Evolutionary conservation across 495 filamentous ascomycete genomes (phyloP).

Genomic region (Xylaria intraflava): DNA sequence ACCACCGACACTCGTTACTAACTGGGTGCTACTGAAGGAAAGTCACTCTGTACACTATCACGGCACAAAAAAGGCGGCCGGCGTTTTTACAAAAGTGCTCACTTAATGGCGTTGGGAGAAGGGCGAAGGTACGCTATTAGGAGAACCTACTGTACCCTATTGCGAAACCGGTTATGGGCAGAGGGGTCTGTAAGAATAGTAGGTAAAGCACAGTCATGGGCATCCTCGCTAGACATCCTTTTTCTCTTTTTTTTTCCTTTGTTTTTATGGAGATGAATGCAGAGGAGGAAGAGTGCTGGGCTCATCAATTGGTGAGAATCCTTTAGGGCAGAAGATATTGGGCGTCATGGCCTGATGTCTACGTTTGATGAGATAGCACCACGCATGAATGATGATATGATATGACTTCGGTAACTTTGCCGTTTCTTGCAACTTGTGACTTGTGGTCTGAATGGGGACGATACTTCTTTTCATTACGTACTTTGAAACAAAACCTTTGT

Average conservation of each 20-base stretch:
- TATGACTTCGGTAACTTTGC: constrained; percentile 14
- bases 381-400: constrained; percentile 29
- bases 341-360: constrained; percentile 13
- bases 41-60: constrained; percentile 4
- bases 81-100: constrained; percentile 4
- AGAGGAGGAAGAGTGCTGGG: background rate
- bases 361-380: constrained; percentile 21
- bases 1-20: background rate
- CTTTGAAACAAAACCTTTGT: too few species aligned
- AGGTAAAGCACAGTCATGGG: background rate
- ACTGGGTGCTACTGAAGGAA: background rate
- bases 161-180: constrained; percentile 2
- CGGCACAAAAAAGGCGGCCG: background rate
- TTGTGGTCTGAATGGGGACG: too few species aligned
- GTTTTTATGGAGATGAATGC: background rate
- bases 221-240: background rate
- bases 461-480: too few species aligned
- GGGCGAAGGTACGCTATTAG: background rate
- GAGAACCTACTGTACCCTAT: background rate
- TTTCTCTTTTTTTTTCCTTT: background rate
- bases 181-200: background rate
- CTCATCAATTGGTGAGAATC: background rate
- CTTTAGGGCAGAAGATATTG: constrained; percentile 5
- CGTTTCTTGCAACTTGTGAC: background rate
- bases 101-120: constrained; percentile 8